Conservation (phyloP, 805 yeast species). For the Suhomyces xylopsoci region DNA sequence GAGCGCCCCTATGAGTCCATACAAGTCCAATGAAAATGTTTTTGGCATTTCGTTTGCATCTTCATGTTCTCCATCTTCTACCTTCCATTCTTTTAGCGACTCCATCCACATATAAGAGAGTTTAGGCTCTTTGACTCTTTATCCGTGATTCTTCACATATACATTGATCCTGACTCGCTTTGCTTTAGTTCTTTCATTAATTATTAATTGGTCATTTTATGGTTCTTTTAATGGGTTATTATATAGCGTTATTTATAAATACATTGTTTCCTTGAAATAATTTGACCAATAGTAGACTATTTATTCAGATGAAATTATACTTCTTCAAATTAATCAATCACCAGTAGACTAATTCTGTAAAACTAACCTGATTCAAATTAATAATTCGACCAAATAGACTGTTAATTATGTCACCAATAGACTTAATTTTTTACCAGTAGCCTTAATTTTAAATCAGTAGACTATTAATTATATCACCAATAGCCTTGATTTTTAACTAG, state of each 20-base stretch:
- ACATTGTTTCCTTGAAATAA: background rate
- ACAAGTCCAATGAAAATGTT: slow-evolving; percentile 3
- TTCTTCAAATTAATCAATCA: no score
- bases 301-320: no score
- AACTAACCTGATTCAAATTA: no score
- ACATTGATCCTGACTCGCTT: background rate
- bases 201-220: background rate
- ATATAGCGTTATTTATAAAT: background rate
- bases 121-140: background rate
- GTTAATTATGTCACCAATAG: no score
- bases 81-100: slow-evolving; percentile 34
- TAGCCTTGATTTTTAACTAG: no score
- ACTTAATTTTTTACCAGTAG: no score
- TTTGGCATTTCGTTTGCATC: slow-evolving; percentile 9
- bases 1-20: slow-evolving; percentile 4
- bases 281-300: no score
- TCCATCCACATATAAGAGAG: slow-evolving; percentile 24
- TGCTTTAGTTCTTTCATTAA: slow-evolving; percentile 1
- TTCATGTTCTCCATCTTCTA: slow-evolving; percentile 26
- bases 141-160: background rate
- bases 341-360: no score
- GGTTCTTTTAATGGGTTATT: background rate
- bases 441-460: no score
- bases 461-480: no score
- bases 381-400: no score